Base-by-base conservation (phyloP, 768 basidiomycete species). In the Phlegmacium glaucopus region DNA sequence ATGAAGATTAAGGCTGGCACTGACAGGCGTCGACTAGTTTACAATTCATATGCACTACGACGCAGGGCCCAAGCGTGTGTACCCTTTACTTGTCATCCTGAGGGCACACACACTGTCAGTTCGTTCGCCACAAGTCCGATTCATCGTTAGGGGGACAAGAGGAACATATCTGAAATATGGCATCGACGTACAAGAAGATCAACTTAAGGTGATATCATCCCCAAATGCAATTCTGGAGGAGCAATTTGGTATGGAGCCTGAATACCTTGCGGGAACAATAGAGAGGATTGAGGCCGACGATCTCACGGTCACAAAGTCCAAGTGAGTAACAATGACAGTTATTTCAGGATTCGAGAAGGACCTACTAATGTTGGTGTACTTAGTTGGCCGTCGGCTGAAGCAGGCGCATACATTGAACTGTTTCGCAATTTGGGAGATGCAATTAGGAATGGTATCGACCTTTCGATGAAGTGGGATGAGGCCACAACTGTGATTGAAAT, bases 141-240 rank as follows among this genome's bases (percentile, higher is more conserved):
- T 80, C 63, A 59, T 78, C 35, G 76, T 91, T 50, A 82, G 85
- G 44, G 89, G 90, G 35, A 80, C 80, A 17, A 74, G 75, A 50
- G 90, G 87, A 22, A 78, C 82, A 3, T 92, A 77, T 65, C 71
- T 76, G 48, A 94, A 95, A 65, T 78, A 75, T 57, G 90, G 90
- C 5, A 62, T 89, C 16, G 90, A 92, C 62, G 67, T 80, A 3
- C 90, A 94, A 60, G 91, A 93, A 66, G 80, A 82, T 43, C 83
- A 88, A 53, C 76, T 91, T 42, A 83, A 82, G 58, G 72, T 62
- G 9, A 78, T 83, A 42, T 58, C 75, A 8, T 63, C 68, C 4
- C 78, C 80, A 18, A 62, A 57, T 12, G 70, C 64, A 9, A 79
- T 80, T 34, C 60, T 76, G 51, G 69, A 70, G 38, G 50, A 65